Evolutionary conservation across 371 early-diverging fungal species (phyloP), one percentile per base, ranked within the genome.

Genomic region (Mortierella sp.): DNA sequence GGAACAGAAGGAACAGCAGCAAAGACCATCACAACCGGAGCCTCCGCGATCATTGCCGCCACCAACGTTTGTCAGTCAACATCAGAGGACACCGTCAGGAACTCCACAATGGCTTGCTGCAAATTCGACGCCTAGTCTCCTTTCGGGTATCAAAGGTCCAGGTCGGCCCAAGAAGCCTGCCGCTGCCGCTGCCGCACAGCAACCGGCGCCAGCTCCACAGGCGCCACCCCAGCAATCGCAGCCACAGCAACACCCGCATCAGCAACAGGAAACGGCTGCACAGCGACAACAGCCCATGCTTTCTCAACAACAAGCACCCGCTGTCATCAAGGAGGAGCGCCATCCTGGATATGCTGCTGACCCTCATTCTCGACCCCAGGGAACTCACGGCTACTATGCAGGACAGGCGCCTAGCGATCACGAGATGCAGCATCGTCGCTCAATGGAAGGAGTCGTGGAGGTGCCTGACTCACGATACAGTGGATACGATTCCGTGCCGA

Each of bases 101-200:
- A 81, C 81, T 4, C 81, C 81, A 1, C 77, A 77, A 44, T 81
- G 81, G 81, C 68, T 81, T 40, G 81, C 74, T 41, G 77, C 63
- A 3, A 81, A 77, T 44, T 77, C 81, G 37, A 63, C 77, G 5
- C 73, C 73, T 0, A 74, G 71, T 53, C 52, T 70, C 13, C 29
- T 77, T 43, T 53, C 73, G 7, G 43, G 44, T 39, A 73, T 76
- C 74, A 76, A 73, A 43, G 41, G 66, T 19, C 44, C 74, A 16
- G 67, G 68, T 41, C 77, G 77, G 31, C 52, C 48, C 4, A 79
- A 79, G 63, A 79, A 70, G 43, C 41, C 66, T 24, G 26, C 68
- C 29, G 61, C 63, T 9, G 19, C 66, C n/a, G 24, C 47, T 44
- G 44, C 53, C 9, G 9, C 40, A 19, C 76, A 64, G 29, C 43